Evolutionary conservation across 1,139 yeast species (phyloP), one percentile per base, ranked within the genome.

Genomic region (Kluyveromyces marxianus): DNA sequence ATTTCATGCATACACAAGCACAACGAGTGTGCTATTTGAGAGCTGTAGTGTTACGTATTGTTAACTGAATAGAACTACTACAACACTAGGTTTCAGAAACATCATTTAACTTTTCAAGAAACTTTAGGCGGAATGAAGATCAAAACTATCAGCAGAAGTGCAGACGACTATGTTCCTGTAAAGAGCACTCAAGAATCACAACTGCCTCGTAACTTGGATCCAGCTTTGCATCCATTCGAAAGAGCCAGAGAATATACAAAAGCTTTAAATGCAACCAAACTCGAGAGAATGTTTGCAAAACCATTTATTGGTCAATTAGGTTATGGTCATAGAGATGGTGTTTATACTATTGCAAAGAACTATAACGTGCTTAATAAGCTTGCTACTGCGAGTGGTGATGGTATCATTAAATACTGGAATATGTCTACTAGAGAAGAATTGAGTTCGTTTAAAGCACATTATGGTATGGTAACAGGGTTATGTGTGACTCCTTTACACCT

Each of bases 221-320:
- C 98, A 2, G 95, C 95, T 25, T 72, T 92, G 44, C 99, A 94
- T 68, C 98, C 97, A 0, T 92, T 92, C 60, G 97, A 94, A 68
- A 75, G 97, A 55, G 97, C 97, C 3, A 74, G 98, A 62, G 98
- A 94, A 66, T 94, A 94, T 61, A 87, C 97, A 21, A 78, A 90
- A 55, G 98, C 98, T 1, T 69, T 94, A 46, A 90, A 89, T 49
- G 97, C 98, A 27, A 90, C 97, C 21, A 94, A 94, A 65, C 68
- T 94, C 69, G 97, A 90, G 62, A 74, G 97, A 55, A 84, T 92
- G 87, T 92, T 94, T 75, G 98, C 99, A 0, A 90, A 90, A 62
- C 99, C 99, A 4, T 92, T 94, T 66, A 75, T 94, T 24, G 97
- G 96, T 1, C 97, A 94, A 63, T 69, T 94, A 34, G 98, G 99